These are phyloP conservation scores for Acanthamoeba triangularis DNA, from an alignment of 208 protist species.

Conservation along the genomic window DNA sequence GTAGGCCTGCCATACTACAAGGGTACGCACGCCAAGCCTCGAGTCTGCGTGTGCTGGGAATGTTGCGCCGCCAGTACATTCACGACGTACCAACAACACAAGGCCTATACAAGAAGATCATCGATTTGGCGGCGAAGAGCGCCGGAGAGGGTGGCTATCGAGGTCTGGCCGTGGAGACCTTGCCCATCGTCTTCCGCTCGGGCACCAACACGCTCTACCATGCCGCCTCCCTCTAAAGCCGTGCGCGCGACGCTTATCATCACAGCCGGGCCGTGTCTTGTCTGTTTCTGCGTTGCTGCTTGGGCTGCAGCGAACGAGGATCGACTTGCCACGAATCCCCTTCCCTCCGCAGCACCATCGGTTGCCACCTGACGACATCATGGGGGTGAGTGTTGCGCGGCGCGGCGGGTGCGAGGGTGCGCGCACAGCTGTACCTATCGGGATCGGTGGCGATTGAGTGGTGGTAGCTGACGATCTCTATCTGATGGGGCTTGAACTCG, in stretches of 20 bases:
- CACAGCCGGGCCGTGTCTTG: neutral
- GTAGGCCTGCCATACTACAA: slow-evolving; percentile 55
- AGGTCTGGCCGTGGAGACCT: neutral
- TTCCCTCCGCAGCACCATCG: neutral
- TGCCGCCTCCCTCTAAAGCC: slow-evolving; percentile 9
- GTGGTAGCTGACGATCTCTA: slow-evolving; percentile 29
- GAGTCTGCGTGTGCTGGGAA: neutral
- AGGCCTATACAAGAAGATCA: slow-evolving; percentile 66
- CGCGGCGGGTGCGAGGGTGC: neutral
- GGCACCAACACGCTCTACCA: slow-evolving; percentile 49
- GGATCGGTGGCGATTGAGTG: neutral
- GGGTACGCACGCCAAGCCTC: slow-evolving; percentile 24
- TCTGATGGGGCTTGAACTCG: neutral
- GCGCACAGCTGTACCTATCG: neutral
- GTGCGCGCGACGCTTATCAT: neutral
- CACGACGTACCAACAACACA: neutral
- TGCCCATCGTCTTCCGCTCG: slow-evolving; percentile 55
- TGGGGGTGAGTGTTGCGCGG: neutral
- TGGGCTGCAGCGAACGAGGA: neutral
- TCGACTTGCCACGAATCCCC: neutral
- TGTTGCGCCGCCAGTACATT: no score
- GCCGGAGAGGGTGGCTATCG: slow-evolving; percentile 1
- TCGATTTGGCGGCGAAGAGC: slow-evolving; percentile 30
- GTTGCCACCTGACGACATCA: neutral
- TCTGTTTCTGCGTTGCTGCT: neutral